Base-by-base conservation (phyloP, 2,329 filamentous ascomycete species). In the Spiromastix sp. region DNA sequence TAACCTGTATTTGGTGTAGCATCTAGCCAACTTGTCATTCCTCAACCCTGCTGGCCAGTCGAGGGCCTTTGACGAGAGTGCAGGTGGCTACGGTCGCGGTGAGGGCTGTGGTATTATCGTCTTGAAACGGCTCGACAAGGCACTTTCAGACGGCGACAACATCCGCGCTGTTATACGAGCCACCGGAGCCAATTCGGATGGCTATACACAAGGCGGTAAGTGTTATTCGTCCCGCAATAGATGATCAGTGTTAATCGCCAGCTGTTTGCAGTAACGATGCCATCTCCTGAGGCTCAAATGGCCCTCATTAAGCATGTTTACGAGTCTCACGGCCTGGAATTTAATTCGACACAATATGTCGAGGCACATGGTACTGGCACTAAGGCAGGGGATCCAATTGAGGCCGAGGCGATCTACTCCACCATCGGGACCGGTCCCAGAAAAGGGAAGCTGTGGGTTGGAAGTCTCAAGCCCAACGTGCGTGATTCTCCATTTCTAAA, bases 61-160 rank as follows among this genome's bases (percentile, higher is more conserved):
- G 28, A 58, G 55, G 20, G 66, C 67, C 51, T 77, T 72, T 48
- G 74, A 77, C 46, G 51, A 61, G 17, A 62, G 65, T 4, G 77
- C 72, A 13, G 70, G 71, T 38, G 77, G 77, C 2, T 81, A 79
- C 46, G 74, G 70, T 0, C 64, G 75, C 22, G 77, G 75, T 2
- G 77, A 81, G 47, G 77, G 76, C 1, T 61, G 71, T 25, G 74
- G 67, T 0, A 64, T 72, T 13, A 70, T 86, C 35, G 68, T 86
- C 24, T 64, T 86, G 32, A 86, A 86, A 67, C 71, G 81, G 18
- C 71, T 84, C 9, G 77, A 83, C 37, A 81, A 85, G 55, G 81
- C 81, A 3, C 55, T 81, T 35, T 71, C 72, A 2, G 81, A 86
- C 49, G 76, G 80, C 43, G 81, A 86, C 37, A 47, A 50, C 11